Evolutionary conservation across 495 filamentous ascomycete genomes (phyloP), one percentile per base, ranked within the genome.

Genomic region (Physcia stellaris): DNA sequence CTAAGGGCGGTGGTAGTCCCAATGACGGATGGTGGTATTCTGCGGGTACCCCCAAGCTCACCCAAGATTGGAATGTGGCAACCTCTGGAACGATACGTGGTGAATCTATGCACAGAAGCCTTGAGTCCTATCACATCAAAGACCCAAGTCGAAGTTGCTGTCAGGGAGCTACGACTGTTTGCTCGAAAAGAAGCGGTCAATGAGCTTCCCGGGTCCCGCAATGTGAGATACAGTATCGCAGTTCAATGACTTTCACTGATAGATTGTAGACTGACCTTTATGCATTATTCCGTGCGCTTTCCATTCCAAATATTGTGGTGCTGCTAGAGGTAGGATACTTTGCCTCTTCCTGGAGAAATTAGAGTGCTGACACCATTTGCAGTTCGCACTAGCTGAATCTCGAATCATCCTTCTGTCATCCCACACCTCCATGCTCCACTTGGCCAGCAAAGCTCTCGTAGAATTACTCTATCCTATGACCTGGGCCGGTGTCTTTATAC

Each of bases 61-160:
- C 85, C 88, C 12, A 84, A 77, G 36, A 75, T 94, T 45, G 90
- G 90, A n/a, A 73, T 85, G 42, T 98, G 90, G 90, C 88, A 94
- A 52, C 90, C 90, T 18, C 59, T 98, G 37, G 90, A 98, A 62
- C 73, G 86, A 59, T 98, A 95, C 59, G 90, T 98, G 27, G 82
- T 96, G 61, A 98, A 98, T 53, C 72, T 98, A 16, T 98, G 90
- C 58, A 87, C 86, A 9, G 92, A 96, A 56, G 90, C 90, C 4
- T 78, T 88, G 47, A 83, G 83, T 47, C 90, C 90, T 2, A 77
- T 87, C 16, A 79, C 82, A 18, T 96, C 90, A 4, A 85, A 86
- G 57, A 98, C 90, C 0, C 92, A 96, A 55, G 87, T 96, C 13
- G 90, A 98, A 61, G 65, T 98, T 15, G 75, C 80, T 1, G 77